phyloP scores from a whole-genome alignment of 2,329 filamentous ascomycete genomes.

The Endocalyx cinctus region DNA sequence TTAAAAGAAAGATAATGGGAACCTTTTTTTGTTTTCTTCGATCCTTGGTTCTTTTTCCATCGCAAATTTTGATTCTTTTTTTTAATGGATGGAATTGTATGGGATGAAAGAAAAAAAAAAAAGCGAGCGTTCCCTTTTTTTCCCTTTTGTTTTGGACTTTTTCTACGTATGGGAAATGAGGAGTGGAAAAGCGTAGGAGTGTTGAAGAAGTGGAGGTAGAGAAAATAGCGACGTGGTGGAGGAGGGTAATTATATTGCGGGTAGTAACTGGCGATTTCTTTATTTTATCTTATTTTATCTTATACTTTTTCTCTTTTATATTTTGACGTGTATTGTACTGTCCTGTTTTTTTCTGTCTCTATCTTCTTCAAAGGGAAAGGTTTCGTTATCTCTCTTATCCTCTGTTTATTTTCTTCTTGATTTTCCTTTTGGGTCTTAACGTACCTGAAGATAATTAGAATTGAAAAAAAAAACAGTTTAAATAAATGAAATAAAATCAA shows the following conservation, averaged over 20 bases:
- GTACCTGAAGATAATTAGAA: no score
- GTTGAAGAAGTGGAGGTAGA: neutral
- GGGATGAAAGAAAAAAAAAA: neutral
- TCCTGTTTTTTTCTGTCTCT: neutral
- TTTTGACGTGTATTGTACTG: neutral
- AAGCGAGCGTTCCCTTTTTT: neutral
- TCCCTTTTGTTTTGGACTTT: neutral
- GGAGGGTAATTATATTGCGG: no score
- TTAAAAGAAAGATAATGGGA: neutral
- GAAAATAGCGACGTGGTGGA: neutral
- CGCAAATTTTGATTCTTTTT: neutral
- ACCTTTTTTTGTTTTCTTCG: neutral
- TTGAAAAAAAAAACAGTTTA: no score
- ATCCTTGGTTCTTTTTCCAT: neutral
- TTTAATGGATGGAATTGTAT: neutral
- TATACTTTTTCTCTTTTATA: neutral
- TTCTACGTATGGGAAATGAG: neutral
- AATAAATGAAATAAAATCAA: no score
- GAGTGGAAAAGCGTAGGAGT: neutral
- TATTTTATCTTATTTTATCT: no score
- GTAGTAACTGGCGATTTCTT: no score
- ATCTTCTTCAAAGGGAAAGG: neutral
- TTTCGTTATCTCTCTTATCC: no score
- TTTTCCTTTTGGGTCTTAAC: no score
- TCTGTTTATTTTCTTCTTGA: no score